Evolutionary conservation across 1,139 yeast species (phyloP).

Genomic region (Wickerhamomyces sp.): DNA sequence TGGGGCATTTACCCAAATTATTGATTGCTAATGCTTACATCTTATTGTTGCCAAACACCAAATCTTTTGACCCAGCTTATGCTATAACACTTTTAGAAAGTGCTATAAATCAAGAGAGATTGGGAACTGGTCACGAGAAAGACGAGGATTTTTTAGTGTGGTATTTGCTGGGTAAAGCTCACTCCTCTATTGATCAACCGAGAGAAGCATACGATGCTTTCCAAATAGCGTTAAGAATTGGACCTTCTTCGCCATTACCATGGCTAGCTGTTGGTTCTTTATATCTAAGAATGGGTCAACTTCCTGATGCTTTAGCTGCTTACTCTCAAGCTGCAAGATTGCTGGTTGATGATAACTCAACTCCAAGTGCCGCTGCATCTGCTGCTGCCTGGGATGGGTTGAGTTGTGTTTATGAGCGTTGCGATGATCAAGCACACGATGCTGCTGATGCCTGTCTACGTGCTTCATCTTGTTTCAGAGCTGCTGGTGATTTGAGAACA

Average conservation of each 20-base stretch:
- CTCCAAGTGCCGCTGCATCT: constrained; percentile 33
- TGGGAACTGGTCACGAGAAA: constrained; percentile 11
- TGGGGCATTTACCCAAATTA: constrained; percentile 41
- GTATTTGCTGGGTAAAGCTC: constrained; percentile 51
- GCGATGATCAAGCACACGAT: constrained; percentile 54
- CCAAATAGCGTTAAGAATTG: constrained; percentile 51
- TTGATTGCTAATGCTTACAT: constrained; percentile 44
- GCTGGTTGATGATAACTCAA: constrained; percentile 42
- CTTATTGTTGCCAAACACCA: constrained; percentile 27
- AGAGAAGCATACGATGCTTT: constrained; percentile 52
- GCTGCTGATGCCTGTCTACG: constrained; percentile 56
- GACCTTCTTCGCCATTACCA: constrained; percentile 50
- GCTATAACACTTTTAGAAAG: constrained; percentile 36
- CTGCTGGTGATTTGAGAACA: constrained; percentile 41
- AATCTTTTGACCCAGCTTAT: constrained; percentile 26
- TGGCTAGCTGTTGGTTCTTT: constrained; percentile 65
- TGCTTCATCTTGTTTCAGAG: constrained; percentile 44
- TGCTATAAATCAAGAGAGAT: constrained; percentile 30
- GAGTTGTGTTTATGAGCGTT: constrained; percentile 57
- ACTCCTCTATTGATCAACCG: constrained; percentile 41
- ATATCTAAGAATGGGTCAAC: constrained; percentile 52
- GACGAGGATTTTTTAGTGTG: constrained; percentile 48
- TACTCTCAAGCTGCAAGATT: constrained; percentile 58
- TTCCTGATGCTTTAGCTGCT: constrained; percentile 63
- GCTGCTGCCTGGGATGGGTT: constrained; percentile 66